Percentiles rank a stretch among this genome's conserved stretches.
These are phyloP conservation scores for Naganishia friedmannii DNA, from an alignment of 768 basidiomycete species.

Conservation along the genomic window DNA sequence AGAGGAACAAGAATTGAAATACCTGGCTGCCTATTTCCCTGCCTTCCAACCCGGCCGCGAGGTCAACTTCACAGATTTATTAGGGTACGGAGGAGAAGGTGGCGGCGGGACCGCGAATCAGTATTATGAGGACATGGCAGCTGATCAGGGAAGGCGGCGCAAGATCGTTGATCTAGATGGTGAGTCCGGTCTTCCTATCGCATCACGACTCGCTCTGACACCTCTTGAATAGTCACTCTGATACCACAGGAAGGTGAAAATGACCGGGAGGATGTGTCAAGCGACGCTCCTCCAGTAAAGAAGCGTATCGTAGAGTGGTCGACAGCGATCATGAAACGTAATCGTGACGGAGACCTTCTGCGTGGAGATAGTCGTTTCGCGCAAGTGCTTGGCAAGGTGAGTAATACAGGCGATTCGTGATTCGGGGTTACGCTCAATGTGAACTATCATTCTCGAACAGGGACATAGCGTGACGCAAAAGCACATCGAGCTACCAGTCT, in stretches of 20 bases:
- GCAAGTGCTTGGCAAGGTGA: neutral
- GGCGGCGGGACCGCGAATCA: neutral
- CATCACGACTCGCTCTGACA: neutral
- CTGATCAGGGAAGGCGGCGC: neutral
- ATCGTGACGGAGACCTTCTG: neutral
- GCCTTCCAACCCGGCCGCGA: neutral
- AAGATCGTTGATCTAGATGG: conserved; percentile 11
- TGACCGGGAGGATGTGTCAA: conserved; percentile 41
- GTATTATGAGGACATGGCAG: neutral
- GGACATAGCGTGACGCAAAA: neutral
- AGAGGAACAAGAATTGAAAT: neutral
- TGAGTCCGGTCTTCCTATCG: neutral
- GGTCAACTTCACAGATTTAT: conserved; percentile 7
- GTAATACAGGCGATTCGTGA: neutral
- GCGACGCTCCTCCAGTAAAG: conserved; percentile 42
- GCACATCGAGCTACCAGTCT: neutral
- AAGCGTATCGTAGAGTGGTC: conserved; percentile 11
- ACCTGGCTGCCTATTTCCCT: conserved; percentile 7
- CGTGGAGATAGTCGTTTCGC: conserved; percentile 2
- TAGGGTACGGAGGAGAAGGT: conserved; percentile 11
- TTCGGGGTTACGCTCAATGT: neutral
- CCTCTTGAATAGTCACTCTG: conserved; percentile 41
- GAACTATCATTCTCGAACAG: neutral
- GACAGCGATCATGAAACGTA: neutral
- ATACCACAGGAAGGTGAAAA: conserved; percentile 42